A percentile compares a stretch with the other conserved stretches of the same genome.
Conservation (phyloP, 2,329 filamentous ascomycete species). For the Hypoxylon sp. region DNA sequence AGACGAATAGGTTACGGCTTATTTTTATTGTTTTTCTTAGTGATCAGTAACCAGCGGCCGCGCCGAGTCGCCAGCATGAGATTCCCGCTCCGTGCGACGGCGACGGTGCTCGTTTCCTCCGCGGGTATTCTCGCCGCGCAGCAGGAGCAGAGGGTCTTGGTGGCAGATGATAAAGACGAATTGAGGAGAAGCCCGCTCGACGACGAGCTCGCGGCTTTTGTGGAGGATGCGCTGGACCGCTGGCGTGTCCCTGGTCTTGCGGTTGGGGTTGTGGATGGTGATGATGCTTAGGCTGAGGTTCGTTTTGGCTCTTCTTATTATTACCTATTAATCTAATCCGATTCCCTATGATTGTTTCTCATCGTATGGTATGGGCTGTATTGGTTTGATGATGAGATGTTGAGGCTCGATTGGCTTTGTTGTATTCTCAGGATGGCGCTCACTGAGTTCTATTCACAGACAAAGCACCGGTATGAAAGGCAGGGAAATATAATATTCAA, state of each 20-base stretch:
- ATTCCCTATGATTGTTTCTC: too few relatives aligned
- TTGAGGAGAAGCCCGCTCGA: constrained; percentile 24
- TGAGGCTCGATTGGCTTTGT: too few relatives aligned
- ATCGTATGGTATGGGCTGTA: too few relatives aligned
- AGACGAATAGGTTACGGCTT: too few relatives aligned
- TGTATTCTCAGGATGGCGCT: too few relatives aligned
- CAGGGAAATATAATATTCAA: too few relatives aligned
- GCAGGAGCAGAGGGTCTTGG: constrained; percentile 11
- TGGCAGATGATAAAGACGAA: background rate
- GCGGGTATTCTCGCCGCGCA: background rate
- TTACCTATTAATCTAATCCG: background rate
- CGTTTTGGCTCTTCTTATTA: constrained; percentile 21
- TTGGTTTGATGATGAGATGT: too few relatives aligned
- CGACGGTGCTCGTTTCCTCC: background rate
- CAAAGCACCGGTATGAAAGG: too few relatives aligned
- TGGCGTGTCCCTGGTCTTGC: constrained; percentile 61
- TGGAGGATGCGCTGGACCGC: constrained; percentile 40
- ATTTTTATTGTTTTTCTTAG: too few relatives aligned
- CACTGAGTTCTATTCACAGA: too few relatives aligned
- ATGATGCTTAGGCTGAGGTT: constrained; percentile 53
- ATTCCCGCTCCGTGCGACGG: background rate
- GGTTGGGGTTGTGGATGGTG: constrained; percentile 57
- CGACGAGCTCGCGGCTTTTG: constrained; percentile 26
- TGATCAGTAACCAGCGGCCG: too few relatives aligned
- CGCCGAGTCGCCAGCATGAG: constrained; percentile 4